phyloP scores from a whole-genome alignment of 2,329 filamentous ascomycete species.

The Colletotrichum viniferum region DNA sequence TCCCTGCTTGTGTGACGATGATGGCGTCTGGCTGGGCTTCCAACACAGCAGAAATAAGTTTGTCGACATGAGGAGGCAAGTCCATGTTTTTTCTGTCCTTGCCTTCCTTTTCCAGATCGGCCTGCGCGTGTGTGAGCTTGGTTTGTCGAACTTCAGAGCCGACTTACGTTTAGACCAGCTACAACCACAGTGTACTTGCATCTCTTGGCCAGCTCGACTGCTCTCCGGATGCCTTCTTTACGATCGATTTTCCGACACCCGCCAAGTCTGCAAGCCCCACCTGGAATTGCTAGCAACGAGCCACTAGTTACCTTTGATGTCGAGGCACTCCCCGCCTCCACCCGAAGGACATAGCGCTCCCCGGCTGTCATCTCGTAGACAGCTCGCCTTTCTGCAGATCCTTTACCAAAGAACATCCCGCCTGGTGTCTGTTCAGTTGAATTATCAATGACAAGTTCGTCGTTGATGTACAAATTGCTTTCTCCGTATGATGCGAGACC shows the following conservation, averaged over 20 bases:
- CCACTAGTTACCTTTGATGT: constrained; percentile 58
- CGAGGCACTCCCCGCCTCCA: constrained; percentile 64
- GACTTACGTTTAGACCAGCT: constrained; percentile 64
- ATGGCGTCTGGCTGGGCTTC: constrained; percentile 67
- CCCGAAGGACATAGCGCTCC: constrained; percentile 59
- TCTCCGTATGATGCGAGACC: constrained; percentile 68
- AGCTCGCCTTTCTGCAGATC: constrained; percentile 67
- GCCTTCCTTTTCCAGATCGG: constrained; percentile 76
- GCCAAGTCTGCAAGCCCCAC: constrained; percentile 66
- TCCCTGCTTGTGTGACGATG: constrained; percentile 73
- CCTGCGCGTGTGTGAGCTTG: neutral
- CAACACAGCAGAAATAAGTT: constrained; percentile 69
- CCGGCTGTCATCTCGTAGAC: constrained; percentile 61
- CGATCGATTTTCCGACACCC: constrained; percentile 62
- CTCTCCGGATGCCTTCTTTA: constrained; percentile 65
- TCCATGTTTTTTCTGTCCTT: constrained; percentile 75
- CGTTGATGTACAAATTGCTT: constrained; percentile 67
- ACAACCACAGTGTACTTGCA: constrained; percentile 80
- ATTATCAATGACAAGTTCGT: constrained; percentile 67
- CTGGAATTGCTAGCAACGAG: constrained; percentile 54
- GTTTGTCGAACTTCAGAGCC: neutral
- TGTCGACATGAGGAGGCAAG: constrained; percentile 70
- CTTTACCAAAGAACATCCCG: constrained; percentile 69
- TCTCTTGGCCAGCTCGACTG: constrained; percentile 68
- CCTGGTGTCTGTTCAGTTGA: constrained; percentile 65